Evolutionary conservation across 129 eudicot species (phyloP).

Genomic region (Tagetes patula): DNA sequence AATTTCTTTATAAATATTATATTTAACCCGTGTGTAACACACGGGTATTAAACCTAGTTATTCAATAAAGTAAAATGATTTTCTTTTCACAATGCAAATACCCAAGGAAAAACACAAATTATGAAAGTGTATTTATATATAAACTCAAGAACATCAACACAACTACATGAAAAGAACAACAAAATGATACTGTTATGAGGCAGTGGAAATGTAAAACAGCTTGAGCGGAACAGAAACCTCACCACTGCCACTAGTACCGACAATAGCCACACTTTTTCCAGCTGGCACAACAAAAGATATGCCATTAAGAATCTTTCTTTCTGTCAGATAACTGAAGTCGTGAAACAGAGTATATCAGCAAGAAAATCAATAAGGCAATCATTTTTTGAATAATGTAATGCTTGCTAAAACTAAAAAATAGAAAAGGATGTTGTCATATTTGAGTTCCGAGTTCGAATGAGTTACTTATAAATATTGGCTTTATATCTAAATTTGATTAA

Average conservation of each 20-base stretch:
- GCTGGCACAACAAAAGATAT: constrained; percentile 94
- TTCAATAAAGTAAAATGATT: neutral
- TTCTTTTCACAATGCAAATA: neutral
- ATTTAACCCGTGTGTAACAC: too few relatives aligned
- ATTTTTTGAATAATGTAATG: constrained; percentile 15
- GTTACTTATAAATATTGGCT: neutral
- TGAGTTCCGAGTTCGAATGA: neutral
- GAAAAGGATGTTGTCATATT: neutral
- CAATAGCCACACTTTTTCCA: constrained; percentile 97
- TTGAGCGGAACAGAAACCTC: constrained; percentile 35
- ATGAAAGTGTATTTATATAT: neutral
- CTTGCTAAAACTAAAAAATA: constrained; percentile 6
- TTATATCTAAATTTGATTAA: neutral
- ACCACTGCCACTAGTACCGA: constrained; percentile 99
- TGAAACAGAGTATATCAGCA: constrained; percentile 31
- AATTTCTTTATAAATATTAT: too few relatives aligned
- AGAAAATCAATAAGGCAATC: constrained; percentile 16
- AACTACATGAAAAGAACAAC: constrained; percentile 6
- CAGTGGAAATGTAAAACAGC: neutral
- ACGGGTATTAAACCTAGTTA: neutral
- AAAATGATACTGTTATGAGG: neutral
- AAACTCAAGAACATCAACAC: constrained; percentile 3
- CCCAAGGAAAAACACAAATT: neutral
- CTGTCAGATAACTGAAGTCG: constrained; percentile 66
- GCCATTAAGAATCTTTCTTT: constrained; percentile 97